phyloP scores from a whole-genome alignment of 805 yeast species.

The Cyberlindnera xylosilytica region DNA sequence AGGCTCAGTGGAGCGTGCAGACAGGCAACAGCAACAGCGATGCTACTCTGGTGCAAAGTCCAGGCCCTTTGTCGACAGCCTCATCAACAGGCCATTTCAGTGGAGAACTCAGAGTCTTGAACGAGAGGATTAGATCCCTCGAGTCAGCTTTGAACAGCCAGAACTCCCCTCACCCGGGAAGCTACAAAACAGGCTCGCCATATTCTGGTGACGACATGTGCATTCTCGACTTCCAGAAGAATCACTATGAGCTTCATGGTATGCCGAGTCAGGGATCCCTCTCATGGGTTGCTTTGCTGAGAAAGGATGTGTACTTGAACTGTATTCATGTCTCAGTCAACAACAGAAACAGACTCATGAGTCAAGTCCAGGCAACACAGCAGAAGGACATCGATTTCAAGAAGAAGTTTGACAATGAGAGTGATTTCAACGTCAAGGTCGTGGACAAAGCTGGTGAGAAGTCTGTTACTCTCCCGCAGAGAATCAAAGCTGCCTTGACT shows the following conservation, averaged over 20 bases:
- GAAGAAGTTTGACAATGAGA: slow-evolving; percentile 7
- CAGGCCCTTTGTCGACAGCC: neutral
- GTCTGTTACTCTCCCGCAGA: slow-evolving; percentile 1
- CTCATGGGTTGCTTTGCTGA: slow-evolving; percentile 25
- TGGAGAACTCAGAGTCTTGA: slow-evolving; percentile 8
- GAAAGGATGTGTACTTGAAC: slow-evolving; percentile 25
- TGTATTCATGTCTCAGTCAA: slow-evolving; percentile 13
- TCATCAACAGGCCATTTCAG: neutral
- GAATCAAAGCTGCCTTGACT: slow-evolving; percentile 7
- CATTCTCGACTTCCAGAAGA: slow-evolving; percentile 9
- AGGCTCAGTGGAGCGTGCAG: slow-evolving; percentile 21
- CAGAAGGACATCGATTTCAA: slow-evolving; percentile 4
- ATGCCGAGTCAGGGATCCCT: slow-evolving; percentile 21
- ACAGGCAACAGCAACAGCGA: slow-evolving; percentile 1
- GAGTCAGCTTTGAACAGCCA: slow-evolving; percentile 12
- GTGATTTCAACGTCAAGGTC: slow-evolving; percentile 8
- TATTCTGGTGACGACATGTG: slow-evolving; percentile 1
- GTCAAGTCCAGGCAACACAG: neutral
- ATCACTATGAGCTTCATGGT: slow-evolving; percentile 8
- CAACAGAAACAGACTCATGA: slow-evolving; percentile 7
- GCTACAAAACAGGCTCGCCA: no score
- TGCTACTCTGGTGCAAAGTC: neutral
- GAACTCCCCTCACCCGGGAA: no score
- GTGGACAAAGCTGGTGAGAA: neutral
- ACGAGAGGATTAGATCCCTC: slow-evolving; percentile 16